These are phyloP conservation scores for Fomes fomentarius DNA, from an alignment of 1,284 basidiomycete species.

Conservation along the genomic window DNA sequence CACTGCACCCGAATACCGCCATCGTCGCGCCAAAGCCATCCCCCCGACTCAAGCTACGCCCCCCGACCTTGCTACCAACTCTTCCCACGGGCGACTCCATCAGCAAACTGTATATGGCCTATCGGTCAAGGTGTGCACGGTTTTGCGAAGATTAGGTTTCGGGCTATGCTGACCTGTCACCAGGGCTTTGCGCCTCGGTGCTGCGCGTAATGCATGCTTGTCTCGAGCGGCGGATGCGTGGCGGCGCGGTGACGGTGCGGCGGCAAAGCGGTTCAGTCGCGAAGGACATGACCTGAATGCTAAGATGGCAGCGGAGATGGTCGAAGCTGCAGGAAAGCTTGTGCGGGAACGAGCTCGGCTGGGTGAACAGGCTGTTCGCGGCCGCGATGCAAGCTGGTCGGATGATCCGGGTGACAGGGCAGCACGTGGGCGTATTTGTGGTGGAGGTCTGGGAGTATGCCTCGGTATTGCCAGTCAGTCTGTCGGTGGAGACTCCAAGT, in stretches of 20 bases:
- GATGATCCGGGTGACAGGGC: constrained; percentile 84
- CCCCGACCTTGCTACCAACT: constrained; percentile 87
- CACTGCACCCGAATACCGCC: constrained; percentile 63
- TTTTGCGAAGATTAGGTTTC: neutral
- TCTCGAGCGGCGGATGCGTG: constrained; percentile 95
- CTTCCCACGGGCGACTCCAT: constrained; percentile 82
- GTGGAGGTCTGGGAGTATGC: constrained; percentile 81
- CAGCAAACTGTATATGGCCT: constrained; percentile 84
- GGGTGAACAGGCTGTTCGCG: constrained; percentile 75
- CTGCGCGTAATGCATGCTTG: constrained; percentile 93
- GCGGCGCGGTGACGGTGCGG: constrained; percentile 91
- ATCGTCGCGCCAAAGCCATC: constrained; percentile 85
- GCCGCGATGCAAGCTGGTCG: constrained; percentile 73
- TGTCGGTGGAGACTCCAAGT: constrained; percentile 52
- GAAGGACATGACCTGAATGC: constrained; percentile 94
- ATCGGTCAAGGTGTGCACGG: constrained; percentile 58
- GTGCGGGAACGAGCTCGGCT: constrained; percentile 80
- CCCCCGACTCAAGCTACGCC: constrained; percentile 79
- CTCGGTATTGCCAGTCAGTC: constrained; percentile 78
- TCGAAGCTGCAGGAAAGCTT: constrained; percentile 76
- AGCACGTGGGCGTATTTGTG: constrained; percentile 77
- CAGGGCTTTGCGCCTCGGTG: constrained; percentile 86
- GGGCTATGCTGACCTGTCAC: neutral
- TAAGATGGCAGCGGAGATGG: constrained; percentile 87
- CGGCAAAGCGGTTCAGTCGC: constrained; percentile 90